These are phyloP conservation scores for Podaxis rugospora DNA, from an alignment of 768 basidiomycete genomes.

Conservation along the genomic window DNA sequence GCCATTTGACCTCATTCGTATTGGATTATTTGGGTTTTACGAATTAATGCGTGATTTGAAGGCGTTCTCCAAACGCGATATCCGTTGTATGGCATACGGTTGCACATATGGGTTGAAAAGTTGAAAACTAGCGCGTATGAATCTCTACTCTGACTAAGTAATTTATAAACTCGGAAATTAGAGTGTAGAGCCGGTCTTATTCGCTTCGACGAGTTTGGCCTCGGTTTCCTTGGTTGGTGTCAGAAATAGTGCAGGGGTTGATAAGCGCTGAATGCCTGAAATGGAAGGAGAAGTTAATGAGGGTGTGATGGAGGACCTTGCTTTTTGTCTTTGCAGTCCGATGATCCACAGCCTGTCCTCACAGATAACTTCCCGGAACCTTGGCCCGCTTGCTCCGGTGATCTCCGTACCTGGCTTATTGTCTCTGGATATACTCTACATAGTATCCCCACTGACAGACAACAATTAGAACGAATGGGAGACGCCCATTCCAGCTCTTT, in stretches of 20 bases:
- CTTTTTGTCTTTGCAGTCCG: conserved; percentile 6
- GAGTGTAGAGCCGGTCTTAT: not conserved
- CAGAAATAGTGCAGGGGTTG: not conserved
- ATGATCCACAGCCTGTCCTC: not conserved
- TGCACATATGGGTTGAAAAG: no score
- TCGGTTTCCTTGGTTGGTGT: no score
- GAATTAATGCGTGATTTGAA: not conserved
- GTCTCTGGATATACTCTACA: not conserved
- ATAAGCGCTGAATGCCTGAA: not conserved
- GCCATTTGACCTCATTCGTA: not conserved
- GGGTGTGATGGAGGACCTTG: not conserved
- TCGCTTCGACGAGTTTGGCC: not conserved
- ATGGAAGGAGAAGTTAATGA: conserved; percentile 3
- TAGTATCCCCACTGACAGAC: not conserved
- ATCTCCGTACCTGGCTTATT: not conserved
- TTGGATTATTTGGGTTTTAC: not conserved
- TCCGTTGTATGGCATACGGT: not conserved
- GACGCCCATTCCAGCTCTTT: conserved; percentile 2
- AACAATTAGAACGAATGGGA: conserved; percentile 5
- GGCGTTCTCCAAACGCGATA: not conserved
- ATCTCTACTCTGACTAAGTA: no score
- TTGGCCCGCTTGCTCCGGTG: not conserved
- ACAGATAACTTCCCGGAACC: not conserved
- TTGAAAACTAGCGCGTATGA: no score
- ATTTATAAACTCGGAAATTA: no score